Evolutionary conservation across 169 alveolate genomes (phyloP).

Genomic region (Plasmodium reichenowi): DNA sequence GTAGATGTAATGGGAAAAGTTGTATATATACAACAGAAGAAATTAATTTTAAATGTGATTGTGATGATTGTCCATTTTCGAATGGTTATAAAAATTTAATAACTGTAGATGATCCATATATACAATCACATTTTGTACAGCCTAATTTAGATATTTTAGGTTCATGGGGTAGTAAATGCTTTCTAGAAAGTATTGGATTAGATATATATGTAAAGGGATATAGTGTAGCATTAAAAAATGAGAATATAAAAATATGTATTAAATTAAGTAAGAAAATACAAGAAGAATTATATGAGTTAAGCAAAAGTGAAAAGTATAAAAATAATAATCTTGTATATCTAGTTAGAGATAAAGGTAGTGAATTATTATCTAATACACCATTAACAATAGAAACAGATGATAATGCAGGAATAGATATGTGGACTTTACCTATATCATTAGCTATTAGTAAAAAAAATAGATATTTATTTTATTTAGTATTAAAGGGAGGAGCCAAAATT

Average conservation of each 20-base stretch:
- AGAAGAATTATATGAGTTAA: slow-evolving; percentile 77
- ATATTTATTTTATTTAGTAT: slow-evolving; percentile 84
- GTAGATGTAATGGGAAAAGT: slow-evolving; percentile 70
- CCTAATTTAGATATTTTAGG: slow-evolving; percentile 83
- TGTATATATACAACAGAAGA: slow-evolving; percentile 73
- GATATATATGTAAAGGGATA: slow-evolving; percentile 79
- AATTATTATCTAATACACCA: slow-evolving; percentile 89
- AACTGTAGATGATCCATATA: slow-evolving; percentile 73
- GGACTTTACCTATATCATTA: slow-evolving; percentile 90
- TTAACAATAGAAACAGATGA: slow-evolving; percentile 85
- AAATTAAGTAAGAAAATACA: slow-evolving; percentile 82
- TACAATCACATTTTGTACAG: slow-evolving; percentile 73
- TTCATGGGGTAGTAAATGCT: slow-evolving; percentile 85
- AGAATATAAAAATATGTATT: slow-evolving; percentile 79
- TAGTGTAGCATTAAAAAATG: slow-evolving; percentile 82
- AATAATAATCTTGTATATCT: slow-evolving; percentile 81
- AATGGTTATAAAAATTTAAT: slow-evolving; percentile 74
- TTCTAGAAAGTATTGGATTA: slow-evolving; percentile 84
- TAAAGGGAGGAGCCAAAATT: slow-evolving; percentile 89
- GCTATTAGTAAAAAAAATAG: slow-evolving; percentile 86
- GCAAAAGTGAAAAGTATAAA: slow-evolving; percentile 80
- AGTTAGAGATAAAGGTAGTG: slow-evolving; percentile 87
- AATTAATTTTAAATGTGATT: slow-evolving; percentile 73
- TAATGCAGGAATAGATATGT: slow-evolving; percentile 85
- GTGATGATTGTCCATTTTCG: slow-evolving; percentile 76